These are phyloP conservation scores for Mycena vitilis DNA, from an alignment of 768 basidiomycete species.

Conservation along the genomic window DNA sequence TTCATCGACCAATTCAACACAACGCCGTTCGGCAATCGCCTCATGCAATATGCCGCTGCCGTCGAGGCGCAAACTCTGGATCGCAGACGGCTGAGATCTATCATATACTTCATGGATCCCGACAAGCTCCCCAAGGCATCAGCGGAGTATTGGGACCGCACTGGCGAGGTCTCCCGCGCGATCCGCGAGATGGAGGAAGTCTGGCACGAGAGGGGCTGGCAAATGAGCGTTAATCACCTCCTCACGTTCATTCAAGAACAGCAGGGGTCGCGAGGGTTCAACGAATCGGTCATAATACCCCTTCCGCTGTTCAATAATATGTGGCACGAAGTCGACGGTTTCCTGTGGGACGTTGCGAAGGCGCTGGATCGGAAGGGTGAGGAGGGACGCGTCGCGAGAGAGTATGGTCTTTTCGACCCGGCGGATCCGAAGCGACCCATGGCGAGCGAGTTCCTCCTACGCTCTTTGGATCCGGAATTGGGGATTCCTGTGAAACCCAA, in stretches of 20 bases:
- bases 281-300: background rate
- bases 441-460: conserved; percentile 15
- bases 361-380: conserved; percentile 25
- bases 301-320: conserved; percentile 21
- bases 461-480: conserved; percentile 14
- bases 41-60: conserved; percentile 12
- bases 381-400: conserved; percentile 29
- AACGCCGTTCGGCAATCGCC: conserved; percentile 16
- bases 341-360: conserved; percentile 27
- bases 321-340: conserved; percentile 23
- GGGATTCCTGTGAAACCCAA: conserved; percentile 11
- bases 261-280: background rate
- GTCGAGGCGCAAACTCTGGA: conserved; percentile 2
- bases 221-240: background rate
- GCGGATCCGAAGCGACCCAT: conserved; percentile 19
- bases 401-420: conserved; percentile 33
- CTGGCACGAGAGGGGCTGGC: background rate
- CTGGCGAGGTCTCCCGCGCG: conserved; percentile 19
- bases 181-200: conserved; percentile 19
- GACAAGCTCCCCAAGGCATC: conserved; percentile 2
- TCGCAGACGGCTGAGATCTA: conserved; percentile 10
- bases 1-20: conserved; percentile 17
- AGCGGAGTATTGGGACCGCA: conserved; percentile 9
- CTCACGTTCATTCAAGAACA: background rate
- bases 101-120: conserved; percentile 32